These are phyloP conservation scores for Russula earlei DNA, from an alignment of 768 basidiomycete species.

Conservation along the genomic window DNA sequence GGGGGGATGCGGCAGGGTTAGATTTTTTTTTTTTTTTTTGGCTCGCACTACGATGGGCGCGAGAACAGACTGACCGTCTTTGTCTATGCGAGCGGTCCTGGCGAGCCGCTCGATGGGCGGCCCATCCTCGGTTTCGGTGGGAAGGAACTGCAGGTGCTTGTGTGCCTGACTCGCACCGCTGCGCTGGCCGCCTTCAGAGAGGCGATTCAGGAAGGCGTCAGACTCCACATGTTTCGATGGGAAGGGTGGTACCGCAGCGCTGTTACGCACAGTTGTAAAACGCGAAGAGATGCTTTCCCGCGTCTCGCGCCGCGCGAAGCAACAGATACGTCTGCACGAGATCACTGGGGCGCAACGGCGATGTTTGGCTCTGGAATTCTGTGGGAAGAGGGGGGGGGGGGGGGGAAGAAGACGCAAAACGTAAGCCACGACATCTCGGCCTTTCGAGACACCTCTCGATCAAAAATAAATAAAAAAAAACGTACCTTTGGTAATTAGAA, in stretches of 20 bases:
- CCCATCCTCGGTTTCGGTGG: constrained; percentile 45
- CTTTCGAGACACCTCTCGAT: background rate
- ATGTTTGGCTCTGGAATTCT: constrained; percentile 68
- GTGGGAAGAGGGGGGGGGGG: too few relatives aligned
- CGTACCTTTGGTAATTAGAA: constrained; percentile 79
- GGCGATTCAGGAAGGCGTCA: background rate
- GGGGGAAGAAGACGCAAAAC: background rate
- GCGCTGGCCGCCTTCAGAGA: constrained; percentile 49
- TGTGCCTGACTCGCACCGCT: constrained; percentile 88
- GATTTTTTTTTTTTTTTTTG: background rate
- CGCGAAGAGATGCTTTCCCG: constrained; percentile 54
- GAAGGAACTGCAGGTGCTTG: constrained; percentile 86
- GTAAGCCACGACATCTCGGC: background rate
- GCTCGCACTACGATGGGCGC: background rate
- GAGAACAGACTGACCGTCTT: constrained; percentile 34
- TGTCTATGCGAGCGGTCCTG: constrained; percentile 45
- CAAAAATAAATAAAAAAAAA: background rate
- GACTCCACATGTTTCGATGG: background rate
- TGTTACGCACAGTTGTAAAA: constrained; percentile 78
- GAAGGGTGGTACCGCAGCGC: background rate
- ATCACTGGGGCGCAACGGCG: constrained; percentile 71
- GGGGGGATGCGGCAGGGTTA: background rate
- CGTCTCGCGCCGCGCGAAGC: constrained; percentile 55
- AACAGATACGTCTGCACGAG: constrained; percentile 70
- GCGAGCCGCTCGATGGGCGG: constrained; percentile 75